A percentile compares a stretch with the other conserved stretches of the same genome.
phyloP scores from a whole-genome alignment of 805 yeast species.

The Candida argentea region DNA sequence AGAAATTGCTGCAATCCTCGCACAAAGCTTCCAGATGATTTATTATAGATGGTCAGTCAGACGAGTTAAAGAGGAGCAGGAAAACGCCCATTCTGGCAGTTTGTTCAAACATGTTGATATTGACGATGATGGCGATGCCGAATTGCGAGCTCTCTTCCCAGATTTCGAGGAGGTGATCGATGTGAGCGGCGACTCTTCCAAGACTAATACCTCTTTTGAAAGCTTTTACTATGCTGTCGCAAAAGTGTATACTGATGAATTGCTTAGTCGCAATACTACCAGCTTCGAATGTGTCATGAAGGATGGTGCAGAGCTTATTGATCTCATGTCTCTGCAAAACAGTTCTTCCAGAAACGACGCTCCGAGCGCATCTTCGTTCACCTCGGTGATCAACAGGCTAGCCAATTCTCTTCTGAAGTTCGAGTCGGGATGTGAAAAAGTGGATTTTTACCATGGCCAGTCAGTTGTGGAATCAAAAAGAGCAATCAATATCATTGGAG shows the following conservation, averaged over 20 bases:
- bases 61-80: slow-evolving; percentile 55
- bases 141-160: slow-evolving; percentile 74
- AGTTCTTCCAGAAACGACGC: slow-evolving; percentile 6
- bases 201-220: slow-evolving; percentile 24
- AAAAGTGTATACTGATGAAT: slow-evolving; percentile 35
- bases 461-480: slow-evolving; percentile 48
- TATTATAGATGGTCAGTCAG: slow-evolving; percentile 80
- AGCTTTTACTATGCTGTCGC: slow-evolving; percentile 42
- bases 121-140: slow-evolving; percentile 64
- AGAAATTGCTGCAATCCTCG: background rate
- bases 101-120: slow-evolving; percentile 59
- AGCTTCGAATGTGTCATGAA: slow-evolving; percentile 20
- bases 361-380: slow-evolving; percentile 13
- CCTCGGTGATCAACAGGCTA: slow-evolving; percentile 12
- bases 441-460: slow-evolving; percentile 56
- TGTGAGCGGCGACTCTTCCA: slow-evolving; percentile 5
- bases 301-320: slow-evolving; percentile 26
- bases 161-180: slow-evolving; percentile 66
- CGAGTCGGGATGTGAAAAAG: slow-evolving; percentile 7
- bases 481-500: slow-evolving; percentile 41
- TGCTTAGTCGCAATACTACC: slow-evolving; percentile 11
- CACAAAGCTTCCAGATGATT: slow-evolving; percentile 43
- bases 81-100: slow-evolving; percentile 47
- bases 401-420: slow-evolving; percentile 10
- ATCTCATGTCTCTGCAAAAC: slow-evolving; percentile 5